Percentiles rank a stretch among this genome's conserved stretches.
Evolutionary conservation across 106 monocot genomes (phyloP).

Genomic region (Posidonia australis): DNA sequence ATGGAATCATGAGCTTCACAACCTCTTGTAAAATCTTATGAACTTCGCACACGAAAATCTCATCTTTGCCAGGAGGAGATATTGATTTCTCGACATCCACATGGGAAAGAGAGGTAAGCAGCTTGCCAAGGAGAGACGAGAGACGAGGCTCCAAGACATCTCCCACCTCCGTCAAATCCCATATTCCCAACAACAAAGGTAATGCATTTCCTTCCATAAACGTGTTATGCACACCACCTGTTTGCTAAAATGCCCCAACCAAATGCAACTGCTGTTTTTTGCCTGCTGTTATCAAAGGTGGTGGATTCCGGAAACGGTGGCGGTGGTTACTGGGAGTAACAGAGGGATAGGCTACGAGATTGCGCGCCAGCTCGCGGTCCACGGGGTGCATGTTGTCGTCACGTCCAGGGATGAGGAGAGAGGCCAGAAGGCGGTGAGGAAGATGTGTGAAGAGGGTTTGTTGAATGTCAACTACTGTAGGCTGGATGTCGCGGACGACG

Average conservation of each 20-base stretch:
- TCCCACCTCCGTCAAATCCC: slow-evolving; percentile 45
- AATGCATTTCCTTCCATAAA: no score
- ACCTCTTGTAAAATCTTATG: no score
- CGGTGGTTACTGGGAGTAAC: slow-evolving; percentile 69
- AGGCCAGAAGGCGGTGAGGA: slow-evolving; percentile 29
- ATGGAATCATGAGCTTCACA: no score
- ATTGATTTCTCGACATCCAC: background rate
- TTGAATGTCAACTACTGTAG: slow-evolving; percentile 30
- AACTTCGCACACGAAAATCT: background rate
- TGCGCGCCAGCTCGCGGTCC: slow-evolving; percentile 50
- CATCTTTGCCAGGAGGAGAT: background rate
- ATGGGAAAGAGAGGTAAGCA: slow-evolving; percentile 88
- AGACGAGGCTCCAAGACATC: slow-evolving; percentile 53
- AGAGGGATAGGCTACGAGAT: slow-evolving; percentile 81
- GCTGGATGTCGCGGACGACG: slow-evolving; percentile 49
- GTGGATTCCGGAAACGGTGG: slow-evolving; percentile 63
- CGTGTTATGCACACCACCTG: slow-evolving; percentile 9
- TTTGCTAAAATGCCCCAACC: slow-evolving; percentile 17
- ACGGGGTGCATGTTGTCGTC: slow-evolving; percentile 59
- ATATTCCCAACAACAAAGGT: slow-evolving; percentile 35
- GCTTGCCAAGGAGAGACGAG: slow-evolving; percentile 58
- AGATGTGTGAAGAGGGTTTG: slow-evolving; percentile 18
- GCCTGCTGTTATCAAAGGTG: slow-evolving; percentile 22
- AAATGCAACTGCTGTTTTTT: background rate
- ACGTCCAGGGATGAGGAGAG: slow-evolving; percentile 38